These are phyloP conservation scores for Mallotus repandus DNA, from an alignment of 441 rosid genomes.

Conservation along the genomic window DNA sequence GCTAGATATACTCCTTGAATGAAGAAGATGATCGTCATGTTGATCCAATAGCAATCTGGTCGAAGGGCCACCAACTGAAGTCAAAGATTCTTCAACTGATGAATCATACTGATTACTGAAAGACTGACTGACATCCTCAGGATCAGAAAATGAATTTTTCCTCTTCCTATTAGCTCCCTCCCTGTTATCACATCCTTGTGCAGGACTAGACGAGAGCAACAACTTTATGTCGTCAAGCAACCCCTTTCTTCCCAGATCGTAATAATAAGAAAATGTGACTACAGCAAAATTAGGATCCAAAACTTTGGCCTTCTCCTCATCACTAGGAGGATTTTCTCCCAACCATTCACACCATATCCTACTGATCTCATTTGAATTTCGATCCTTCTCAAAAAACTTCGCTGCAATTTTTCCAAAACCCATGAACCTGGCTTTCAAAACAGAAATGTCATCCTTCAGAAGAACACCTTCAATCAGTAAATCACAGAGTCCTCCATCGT, in stretches of 20 bases:
- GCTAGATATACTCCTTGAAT: slow-evolving; percentile 52
- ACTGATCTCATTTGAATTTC: slow-evolving; percentile 39
- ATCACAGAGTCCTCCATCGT: slow-evolving; percentile 25
- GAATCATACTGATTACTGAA: slow-evolving; percentile 59
- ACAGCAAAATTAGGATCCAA: slow-evolving; percentile 78
- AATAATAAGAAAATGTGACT: slow-evolving; percentile 60
- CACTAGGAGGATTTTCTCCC: slow-evolving; percentile 41
- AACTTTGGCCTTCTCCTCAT: slow-evolving; percentile 35
- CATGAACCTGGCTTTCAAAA: slow-evolving; percentile 50
- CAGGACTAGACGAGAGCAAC: slow-evolving; percentile 49
- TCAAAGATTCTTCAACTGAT: slow-evolving; percentile 64
- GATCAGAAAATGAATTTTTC: slow-evolving; percentile 77
- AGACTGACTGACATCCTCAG: slow-evolving; percentile 72
- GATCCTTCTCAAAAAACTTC: slow-evolving; percentile 49
- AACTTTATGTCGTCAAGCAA: slow-evolving; percentile 53
- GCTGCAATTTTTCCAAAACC: slow-evolving; percentile 73
- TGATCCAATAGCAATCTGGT: slow-evolving; percentile 44
- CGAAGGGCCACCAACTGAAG: slow-evolving; percentile 44
- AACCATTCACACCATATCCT: slow-evolving; percentile 96
- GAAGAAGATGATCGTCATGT: slow-evolving; percentile 57
- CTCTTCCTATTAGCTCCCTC: slow-evolving; percentile 49
- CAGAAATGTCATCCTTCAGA: slow-evolving; percentile 56
- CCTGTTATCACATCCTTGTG: slow-evolving; percentile 37
- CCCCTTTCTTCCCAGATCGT: slow-evolving; percentile 71
- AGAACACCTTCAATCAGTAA: slow-evolving; percentile 54